Base-by-base conservation (phyloP, 2,329 filamentous ascomycete species). In the Shiraia sp. region DNA sequence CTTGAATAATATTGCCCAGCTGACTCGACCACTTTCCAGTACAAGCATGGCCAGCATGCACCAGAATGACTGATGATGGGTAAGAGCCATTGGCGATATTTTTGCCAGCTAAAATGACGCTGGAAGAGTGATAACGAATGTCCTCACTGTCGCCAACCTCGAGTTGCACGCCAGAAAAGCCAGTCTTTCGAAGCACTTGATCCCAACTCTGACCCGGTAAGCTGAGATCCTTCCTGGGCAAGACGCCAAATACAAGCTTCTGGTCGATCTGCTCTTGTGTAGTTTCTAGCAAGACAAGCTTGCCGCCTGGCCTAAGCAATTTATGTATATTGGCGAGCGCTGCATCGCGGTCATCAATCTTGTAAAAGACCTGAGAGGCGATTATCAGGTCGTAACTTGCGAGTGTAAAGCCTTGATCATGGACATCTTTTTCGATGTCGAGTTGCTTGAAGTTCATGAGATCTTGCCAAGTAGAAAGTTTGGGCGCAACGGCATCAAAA, bases 321-420 rank as follows among this genome's bases (percentile, higher is more conserved):
- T 22, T 22, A 8, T 22, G 19, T 22, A 22, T 22, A 8, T 8
- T 22, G 4, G 4, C 19, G 4, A 22, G 19, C 19, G 19, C 19
- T 22, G 19, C 19, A 22, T 8, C 4, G 8, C 19, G 19, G 8
- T 22, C 8, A 22, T 22, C 8, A 22, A 22, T 22, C 19, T 8
- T 22, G 34, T 57, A 51, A 2, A 59, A 25, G 5, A 74, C 14
- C 66, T 49, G 2, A 72, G 32, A 4, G 74, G 32, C 4, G 77
- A 56, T 8, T 8, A 49, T 40, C 1, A 57, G 9, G 32, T 59
- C 49, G 36, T 43, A 51, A 1, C 13, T 37, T 3, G 19, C 41
- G 6, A 13, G 8, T 22, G 43, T 30, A 22, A 54, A 49, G 1
- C 49, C 52, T 38, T 56, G 52, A 9, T 34, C 25, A 2, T 29